Evolutionary conservation across 2,329 filamentous ascomycete genomes (phyloP).

Genomic region (Camptophora hylomeconis): DNA sequence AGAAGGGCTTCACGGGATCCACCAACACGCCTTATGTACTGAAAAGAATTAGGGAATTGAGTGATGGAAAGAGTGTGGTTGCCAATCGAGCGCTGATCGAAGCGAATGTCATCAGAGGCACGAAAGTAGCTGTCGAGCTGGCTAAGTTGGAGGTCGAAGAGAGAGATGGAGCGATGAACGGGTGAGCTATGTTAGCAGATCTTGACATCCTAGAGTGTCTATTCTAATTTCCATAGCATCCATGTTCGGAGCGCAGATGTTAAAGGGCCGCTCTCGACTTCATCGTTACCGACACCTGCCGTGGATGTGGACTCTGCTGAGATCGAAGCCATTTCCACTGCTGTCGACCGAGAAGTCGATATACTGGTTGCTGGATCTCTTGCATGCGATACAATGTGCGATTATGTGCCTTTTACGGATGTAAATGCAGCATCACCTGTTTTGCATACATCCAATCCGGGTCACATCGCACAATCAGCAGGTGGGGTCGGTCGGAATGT

Average conservation of each 20-base stretch:
- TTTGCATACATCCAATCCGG: conserved; percentile 74
- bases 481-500: conserved; percentile 92
- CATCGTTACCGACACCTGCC: neutral
- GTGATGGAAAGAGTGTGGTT: conserved; percentile 53
- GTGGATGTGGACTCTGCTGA: neutral
- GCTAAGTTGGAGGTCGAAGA: conserved; percentile 37
- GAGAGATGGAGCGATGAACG: conserved; percentile 6
- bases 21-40: conserved; percentile 79
- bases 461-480: conserved; percentile 65
- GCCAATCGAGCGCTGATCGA: conserved; percentile 63
- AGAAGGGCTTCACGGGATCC: conserved; percentile 56
- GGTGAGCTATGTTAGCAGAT: conserved; percentile 7
- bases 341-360: conserved; percentile 33
- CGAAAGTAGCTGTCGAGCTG: conserved; percentile 51
- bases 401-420: conserved; percentile 47
- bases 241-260: too few species aligned
- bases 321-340: neutral
- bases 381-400: conserved; percentile 76
- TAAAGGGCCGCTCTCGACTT: too few species aligned
- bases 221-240: too few species aligned
- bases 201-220: too few species aligned
- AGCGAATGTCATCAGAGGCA: conserved; percentile 52
- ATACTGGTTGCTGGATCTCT: conserved; percentile 81
- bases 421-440: conserved; percentile 24
- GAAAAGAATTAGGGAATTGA: conserved; percentile 65